Evolutionary conservation across 2,329 filamentous ascomycete species (phyloP), one percentile per base, ranked within the genome.

Genomic region (Trichoderma breve): DNA sequence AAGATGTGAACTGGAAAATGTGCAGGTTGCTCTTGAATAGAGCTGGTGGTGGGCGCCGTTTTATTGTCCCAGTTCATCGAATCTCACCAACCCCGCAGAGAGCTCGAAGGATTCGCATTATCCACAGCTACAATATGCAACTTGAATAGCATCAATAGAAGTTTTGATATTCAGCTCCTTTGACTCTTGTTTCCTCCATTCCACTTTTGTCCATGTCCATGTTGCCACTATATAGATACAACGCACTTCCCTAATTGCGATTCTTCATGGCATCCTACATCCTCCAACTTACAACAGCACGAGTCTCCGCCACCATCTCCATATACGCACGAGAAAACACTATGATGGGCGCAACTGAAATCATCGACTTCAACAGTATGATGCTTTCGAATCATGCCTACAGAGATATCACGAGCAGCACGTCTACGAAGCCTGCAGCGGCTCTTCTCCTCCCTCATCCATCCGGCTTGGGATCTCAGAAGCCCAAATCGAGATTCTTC

Each of bases 201-300:
- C 30, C 14, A 18, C 53, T 3, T 57, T 18, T 11, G 0, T 4
- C 0, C 2, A 28, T 11, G 0, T 4, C 0, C 2, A 28, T 30
- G 26, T n/a, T 9, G 9, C 15, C 2, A 18, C 15, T 57, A 3
- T 30, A 57, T 28, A 9, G 3, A 30, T 57, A 0, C 2, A 30
- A 26, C 2, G 24, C 4, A 51, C 1, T 1, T 5, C 15, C 15
- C 14, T 2, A 3, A 57, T n/a, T 57, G 18, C 15, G 53, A 24
- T 28, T 30, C 53, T 21, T 57, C 7, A 57, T 11, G 12, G 5
- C 26, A 18, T 30, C 53, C 8, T 57, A 2, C 53, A 18, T 36
- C 34, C 34, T 34, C n/a, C 58, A 62, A 62, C 47, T 53, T 24
- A 24, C 47, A 21, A 3, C 47, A 21, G n/a, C 43, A 53, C 11